These are phyloP conservation scores for Sequoiadendron giganteum DNA, from an alignment of 75 land plant genomes.

Conservation along the genomic window DNA sequence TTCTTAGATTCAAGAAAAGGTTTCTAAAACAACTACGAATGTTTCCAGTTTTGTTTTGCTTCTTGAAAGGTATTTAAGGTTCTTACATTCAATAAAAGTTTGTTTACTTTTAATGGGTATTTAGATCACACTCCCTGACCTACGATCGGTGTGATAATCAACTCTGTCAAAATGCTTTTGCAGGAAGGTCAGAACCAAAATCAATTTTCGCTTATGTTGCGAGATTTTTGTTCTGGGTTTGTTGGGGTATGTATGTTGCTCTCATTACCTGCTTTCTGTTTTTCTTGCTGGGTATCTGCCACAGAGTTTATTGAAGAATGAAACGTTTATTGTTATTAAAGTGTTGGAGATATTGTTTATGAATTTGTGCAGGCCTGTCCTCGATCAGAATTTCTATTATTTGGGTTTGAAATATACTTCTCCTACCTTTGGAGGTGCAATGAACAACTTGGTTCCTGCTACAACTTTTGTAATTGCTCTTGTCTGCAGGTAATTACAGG, in stretches of 20 bases:
- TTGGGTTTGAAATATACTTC: conserved; percentile 27
- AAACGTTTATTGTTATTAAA: too few species aligned
- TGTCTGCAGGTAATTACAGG: conserved; percentile 16
- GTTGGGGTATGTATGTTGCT: conserved; percentile 10
- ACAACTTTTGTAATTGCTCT: conserved; percentile 34
- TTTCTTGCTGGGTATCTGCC: too few species aligned
- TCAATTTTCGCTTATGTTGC: conserved; percentile 10
- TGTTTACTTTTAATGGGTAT: too few species aligned
- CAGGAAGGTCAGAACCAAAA: conserved; percentile 19
- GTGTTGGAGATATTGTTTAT: too few species aligned
- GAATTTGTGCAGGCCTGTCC: conserved; percentile 12
- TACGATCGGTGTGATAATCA: too few species aligned
- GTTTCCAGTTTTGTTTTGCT: too few species aligned
- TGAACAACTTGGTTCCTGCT: conserved; percentile 37
- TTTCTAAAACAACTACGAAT: too few species aligned
- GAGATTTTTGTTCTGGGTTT: conserved; percentile 16
- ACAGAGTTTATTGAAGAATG: too few species aligned
- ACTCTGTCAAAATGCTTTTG: not conserved
- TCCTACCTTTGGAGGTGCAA: conserved; percentile 36
- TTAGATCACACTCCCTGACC: too few species aligned
- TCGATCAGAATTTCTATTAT: conserved; percentile 21
- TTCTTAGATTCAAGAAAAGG: too few species aligned
- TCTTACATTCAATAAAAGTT: too few species aligned
- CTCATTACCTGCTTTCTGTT: not conserved
- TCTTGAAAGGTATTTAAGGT: too few species aligned